phyloP scores from a whole-genome alignment of 257 asterid genomes.

The Catharanthus roseus region DNA sequence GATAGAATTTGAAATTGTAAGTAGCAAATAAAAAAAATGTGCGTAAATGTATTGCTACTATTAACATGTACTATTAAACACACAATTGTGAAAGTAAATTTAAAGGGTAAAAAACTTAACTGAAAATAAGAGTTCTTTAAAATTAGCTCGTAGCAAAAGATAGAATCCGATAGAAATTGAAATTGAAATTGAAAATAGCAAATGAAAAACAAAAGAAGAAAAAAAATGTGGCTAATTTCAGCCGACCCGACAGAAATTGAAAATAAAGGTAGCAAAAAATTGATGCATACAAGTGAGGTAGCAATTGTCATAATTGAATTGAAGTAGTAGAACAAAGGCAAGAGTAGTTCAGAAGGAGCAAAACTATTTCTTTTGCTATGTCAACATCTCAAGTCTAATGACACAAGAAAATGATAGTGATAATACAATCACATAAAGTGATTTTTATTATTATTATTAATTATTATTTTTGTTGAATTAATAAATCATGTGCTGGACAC shows the following conservation, averaged over 20 bases:
- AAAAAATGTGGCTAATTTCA: not conserved
- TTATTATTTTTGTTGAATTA: too few relatives aligned
- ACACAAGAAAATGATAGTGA: conserved; percentile 15
- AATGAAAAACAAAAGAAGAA: too few relatives aligned
- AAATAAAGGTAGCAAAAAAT: not conserved
- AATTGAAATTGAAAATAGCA: too few relatives aligned
- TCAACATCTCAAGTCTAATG: conserved; percentile 18
- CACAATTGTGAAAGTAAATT: too few relatives aligned
- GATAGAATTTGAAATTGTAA: too few relatives aligned
- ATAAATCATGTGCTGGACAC: conserved; percentile 18
- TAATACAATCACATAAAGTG: conserved; percentile 13
- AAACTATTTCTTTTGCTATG: conserved; percentile 16
- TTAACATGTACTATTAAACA: too few relatives aligned
- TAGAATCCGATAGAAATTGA: too few relatives aligned
- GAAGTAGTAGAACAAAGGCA: conserved; percentile 11
- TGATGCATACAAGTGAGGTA: conserved; percentile 7
- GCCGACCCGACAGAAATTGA: conserved; percentile 1
- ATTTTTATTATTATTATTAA: not conserved
- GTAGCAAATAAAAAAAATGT: too few relatives aligned
- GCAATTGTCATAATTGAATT: conserved; percentile 4
- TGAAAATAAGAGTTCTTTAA: too few relatives aligned
- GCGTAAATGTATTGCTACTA: too few relatives aligned
- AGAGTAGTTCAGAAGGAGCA: not conserved
- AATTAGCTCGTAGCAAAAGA: too few relatives aligned
- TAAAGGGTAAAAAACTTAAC: too few relatives aligned